Percentiles rank a stretch among this genome's conserved stretches.
phyloP scores from a whole-genome alignment of 2,329 filamentous ascomycete genomes.

The Amauroascus verrucosus region DNA sequence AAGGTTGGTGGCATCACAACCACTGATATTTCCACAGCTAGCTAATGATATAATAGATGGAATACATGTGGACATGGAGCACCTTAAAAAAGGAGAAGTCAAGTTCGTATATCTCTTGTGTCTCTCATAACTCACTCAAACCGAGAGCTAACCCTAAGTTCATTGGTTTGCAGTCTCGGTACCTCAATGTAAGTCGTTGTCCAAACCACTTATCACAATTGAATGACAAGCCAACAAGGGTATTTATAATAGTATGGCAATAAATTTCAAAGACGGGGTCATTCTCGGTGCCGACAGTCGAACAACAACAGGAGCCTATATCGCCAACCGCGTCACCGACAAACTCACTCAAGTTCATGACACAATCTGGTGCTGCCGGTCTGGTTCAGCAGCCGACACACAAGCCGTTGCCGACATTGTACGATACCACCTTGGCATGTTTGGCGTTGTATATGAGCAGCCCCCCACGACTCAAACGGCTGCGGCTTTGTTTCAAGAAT shows the following conservation, averaged over 20 bases:
- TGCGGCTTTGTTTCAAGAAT: conserved; percentile 90
- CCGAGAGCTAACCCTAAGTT: background rate
- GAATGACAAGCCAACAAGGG: conserved; percentile 22
- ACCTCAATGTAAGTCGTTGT: conserved; percentile 72
- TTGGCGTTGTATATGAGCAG: conserved; percentile 81
- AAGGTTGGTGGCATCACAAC: conserved; percentile 13
- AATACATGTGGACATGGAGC: conserved; percentile 98
- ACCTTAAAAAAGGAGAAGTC: conserved; percentile 96
- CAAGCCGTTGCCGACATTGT: conserved; percentile 98
- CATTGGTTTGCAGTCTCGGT: conserved; percentile 56
- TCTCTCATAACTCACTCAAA: background rate
- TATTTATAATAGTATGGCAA: conserved; percentile 65
- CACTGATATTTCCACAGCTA: conserved; percentile 13
- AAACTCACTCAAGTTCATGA: conserved; percentile 98
- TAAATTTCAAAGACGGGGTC: conserved; percentile 97
- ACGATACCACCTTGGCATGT: conserved; percentile 89
- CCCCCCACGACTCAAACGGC: conserved; percentile 89
- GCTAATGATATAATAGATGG: conserved; percentile 57
- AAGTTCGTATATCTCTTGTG: conserved; percentile 55
- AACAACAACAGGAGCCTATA: conserved; percentile 96
- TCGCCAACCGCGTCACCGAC: conserved; percentile 97
- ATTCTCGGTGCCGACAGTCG: conserved; percentile 94
- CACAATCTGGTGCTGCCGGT: conserved; percentile 99
- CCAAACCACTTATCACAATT: conserved; percentile 16
- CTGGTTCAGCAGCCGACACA: conserved; percentile 92